Base-by-base conservation (phyloP, 2,329 filamentous ascomycete species). In the Meredithiella fracta region DNA sequence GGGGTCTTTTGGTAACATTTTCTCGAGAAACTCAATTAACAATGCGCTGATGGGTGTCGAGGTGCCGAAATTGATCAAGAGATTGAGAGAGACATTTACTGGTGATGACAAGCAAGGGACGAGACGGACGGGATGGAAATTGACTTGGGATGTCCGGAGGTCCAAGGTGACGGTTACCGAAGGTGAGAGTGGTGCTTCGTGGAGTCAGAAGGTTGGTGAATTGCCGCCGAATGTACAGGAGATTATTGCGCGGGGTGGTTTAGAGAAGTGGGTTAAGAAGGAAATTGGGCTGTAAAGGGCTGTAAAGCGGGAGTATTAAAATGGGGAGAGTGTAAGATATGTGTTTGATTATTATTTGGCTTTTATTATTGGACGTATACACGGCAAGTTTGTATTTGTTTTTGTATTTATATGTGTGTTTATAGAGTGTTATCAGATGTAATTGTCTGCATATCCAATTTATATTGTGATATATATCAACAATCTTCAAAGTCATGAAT, bases 201-300 rank as follows among this genome's bases (percentile, higher is more conserved):
- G 87, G 88, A 83, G 73, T 53, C 78, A 92, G 65, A 86, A 84
- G 69, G 87, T 94, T 0, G 86, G 86, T 6, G 85, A 92, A 71
- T 66, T 94, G 60, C 85, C 87, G 14, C 80, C 85, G 0, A 94
- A 91, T 64, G 85, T 95, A 56, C 89, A 95, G 67, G 85, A 86
- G 64, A 89, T 91, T 57, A 86, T 91, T 63, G 83, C 85, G 0
- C 68, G 75, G 52, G 86, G 86, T 1, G 88, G 88, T 0, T 65
- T 94, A 59, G 86, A 90, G 73, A 83, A 81, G 60, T 94, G 87
- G 88, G 85, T 92, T 8, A 84, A 85, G 74, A 73, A 75, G 57
- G 74, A 85, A 66, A 85, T 89, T 50, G 58, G 53, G 44, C 20
- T 56, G 47, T 55, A 53, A 42, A 9, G 22, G n/a, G n/a, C n/a